Percentiles rank a stretch among this genome's conserved stretches.
These are phyloP conservation scores for Paralagenidium karlingii DNA, from an alignment of 352 stramenopile genomes.

Conservation along the genomic window DNA sequence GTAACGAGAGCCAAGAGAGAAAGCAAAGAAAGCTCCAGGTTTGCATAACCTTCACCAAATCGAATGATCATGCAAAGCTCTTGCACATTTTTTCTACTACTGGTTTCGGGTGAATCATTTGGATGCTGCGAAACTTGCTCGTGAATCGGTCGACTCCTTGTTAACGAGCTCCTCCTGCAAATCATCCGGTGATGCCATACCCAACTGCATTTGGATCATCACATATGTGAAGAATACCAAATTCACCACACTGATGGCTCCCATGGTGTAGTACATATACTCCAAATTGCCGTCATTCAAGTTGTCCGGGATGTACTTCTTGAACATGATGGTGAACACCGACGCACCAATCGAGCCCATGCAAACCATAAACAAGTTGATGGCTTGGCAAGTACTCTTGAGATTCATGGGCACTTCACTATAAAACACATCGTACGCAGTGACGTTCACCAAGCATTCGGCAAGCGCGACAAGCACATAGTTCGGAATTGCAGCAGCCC, in stretches of 20 bases:
- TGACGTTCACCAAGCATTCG: constrained; percentile 53
- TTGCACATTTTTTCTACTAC: too few relatives aligned
- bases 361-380: constrained; percentile 45
- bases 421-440: constrained; percentile 48
- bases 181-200: constrained; percentile 12
- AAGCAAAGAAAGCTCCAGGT: too few relatives aligned
- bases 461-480: constrained; percentile 44
- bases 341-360: constrained; percentile 45
- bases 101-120: too few relatives aligned
- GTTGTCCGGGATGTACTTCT: constrained; percentile 31
- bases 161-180: constrained; percentile 2
- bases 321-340: constrained; percentile 56
- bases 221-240: constrained; percentile 26
- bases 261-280: constrained; percentile 60
- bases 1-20: too few relatives aligned
- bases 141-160: constrained; percentile 9
- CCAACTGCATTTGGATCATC: constrained; percentile 49
- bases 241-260: constrained; percentile 30
- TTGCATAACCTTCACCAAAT: too few relatives aligned
- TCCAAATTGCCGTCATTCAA: constrained; percentile 50
- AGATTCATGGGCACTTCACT: constrained; percentile 30
- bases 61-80: too few relatives aligned
- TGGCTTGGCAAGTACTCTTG: constrained; percentile 38
- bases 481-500: constrained; percentile 28
- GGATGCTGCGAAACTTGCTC: constrained; percentile 7